These are phyloP conservation scores for Tilletia indica DNA, from an alignment of 1,284 basidiomycete genomes.

Conservation along the genomic window DNA sequence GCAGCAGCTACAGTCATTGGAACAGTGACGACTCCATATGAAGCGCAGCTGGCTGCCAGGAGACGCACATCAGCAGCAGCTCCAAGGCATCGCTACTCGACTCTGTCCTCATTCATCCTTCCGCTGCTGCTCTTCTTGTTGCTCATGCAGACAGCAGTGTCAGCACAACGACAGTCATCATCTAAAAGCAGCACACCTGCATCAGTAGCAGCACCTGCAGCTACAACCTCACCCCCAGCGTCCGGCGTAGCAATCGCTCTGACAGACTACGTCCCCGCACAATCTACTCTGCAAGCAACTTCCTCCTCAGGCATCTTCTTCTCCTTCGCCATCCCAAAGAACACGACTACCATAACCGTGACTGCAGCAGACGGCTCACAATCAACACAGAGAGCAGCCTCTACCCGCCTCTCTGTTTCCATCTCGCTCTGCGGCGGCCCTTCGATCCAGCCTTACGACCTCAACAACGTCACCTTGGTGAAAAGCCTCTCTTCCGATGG, in stretches of 20 bases:
- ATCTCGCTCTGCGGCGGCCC: slow-evolving; percentile 48
- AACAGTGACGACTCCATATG: no score
- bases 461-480: slow-evolving; percentile 39
- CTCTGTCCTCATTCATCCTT: not conserved
- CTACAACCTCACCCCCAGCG: not conserved
- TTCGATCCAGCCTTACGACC: slow-evolving; percentile 44
- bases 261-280: slow-evolving; percentile 39
- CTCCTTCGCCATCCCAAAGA: slow-evolving; percentile 33
- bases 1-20: no score
- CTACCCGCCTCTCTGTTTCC: slow-evolving; percentile 33
- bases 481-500: slow-evolving; percentile 24
- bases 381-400: slow-evolving; percentile 11
- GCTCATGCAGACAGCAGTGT: not conserved
- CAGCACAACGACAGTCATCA: not conserved
- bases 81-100: not conserved
- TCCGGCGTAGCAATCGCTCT: slow-evolving; percentile 18
- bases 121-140: not conserved
- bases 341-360: slow-evolving; percentile 18
- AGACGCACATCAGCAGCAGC: no score
- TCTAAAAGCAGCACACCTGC: not conserved
- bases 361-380: slow-evolving; percentile 18
- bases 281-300: slow-evolving; percentile 29
- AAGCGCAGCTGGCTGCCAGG: no score
- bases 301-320: slow-evolving; percentile 34
- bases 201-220: not conserved